Conservation (phyloP, 2,329 filamentous ascomycete species). For the Paracamarosporium sp. region DNA sequence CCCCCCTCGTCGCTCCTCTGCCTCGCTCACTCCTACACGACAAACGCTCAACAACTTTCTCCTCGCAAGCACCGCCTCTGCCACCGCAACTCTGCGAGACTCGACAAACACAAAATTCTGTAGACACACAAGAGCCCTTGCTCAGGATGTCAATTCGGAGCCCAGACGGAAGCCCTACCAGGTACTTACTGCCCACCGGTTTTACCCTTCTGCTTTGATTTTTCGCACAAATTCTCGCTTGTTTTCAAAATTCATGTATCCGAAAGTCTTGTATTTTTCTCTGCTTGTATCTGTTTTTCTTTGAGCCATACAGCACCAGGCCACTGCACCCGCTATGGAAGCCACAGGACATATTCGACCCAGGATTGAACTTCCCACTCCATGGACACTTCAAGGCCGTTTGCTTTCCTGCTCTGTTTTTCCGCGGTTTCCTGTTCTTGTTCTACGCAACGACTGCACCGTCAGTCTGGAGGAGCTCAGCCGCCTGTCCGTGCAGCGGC, state of each 20-base stretch:
- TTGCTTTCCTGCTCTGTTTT: constrained; percentile 28
- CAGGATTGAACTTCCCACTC: constrained; percentile 18
- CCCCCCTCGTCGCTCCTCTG: constrained; percentile 26
- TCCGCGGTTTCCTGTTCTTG: constrained; percentile 10
- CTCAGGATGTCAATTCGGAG: constrained; percentile 54
- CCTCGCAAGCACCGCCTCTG: constrained; percentile 23
- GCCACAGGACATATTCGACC: constrained; percentile 25
- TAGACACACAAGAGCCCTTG: constrained; percentile 44
- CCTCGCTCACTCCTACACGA: constrained; percentile 29
- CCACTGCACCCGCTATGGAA: constrained; percentile 24
- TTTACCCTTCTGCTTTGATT: constrained; percentile 34
- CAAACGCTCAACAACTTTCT: constrained; percentile 21
- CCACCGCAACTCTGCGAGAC: constrained; percentile 22
- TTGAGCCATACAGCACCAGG: constrained; percentile 39
- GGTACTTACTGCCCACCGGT: constrained; percentile 53
- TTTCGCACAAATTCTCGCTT: constrained; percentile 23
- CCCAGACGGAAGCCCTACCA: constrained; percentile 49
- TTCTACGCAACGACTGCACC: constrained; percentile 6
- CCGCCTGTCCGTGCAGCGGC: constrained; percentile 31
- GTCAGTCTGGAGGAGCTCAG: constrained; percentile 18
- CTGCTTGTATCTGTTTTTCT: constrained; percentile 22
- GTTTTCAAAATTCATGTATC: constrained; percentile 29
- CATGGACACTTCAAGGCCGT: constrained; percentile 27
- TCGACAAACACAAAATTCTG: constrained; percentile 20
- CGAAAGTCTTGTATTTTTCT: constrained; percentile 34